These are phyloP conservation scores for Paracorniculantispora psalliotae DNA, from an alignment of 2,329 filamentous ascomycete species.

Conservation along the genomic window DNA sequence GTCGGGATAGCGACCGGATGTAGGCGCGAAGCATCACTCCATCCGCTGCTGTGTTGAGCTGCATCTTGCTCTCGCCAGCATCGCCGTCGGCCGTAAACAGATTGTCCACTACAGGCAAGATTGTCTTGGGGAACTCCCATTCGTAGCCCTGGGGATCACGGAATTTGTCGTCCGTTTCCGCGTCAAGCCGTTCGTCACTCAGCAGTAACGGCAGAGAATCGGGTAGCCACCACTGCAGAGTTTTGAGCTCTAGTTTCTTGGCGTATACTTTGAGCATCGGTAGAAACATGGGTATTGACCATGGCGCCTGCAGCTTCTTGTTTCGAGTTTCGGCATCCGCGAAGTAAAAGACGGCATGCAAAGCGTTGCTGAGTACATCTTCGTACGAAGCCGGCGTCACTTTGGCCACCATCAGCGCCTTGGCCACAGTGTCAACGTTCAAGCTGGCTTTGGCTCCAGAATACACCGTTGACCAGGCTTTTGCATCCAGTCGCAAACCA, in stretches of 20 bases:
- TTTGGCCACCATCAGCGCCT: conserved; percentile 33
- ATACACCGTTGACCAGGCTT: conserved; percentile 66
- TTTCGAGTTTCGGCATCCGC: conserved; percentile 35
- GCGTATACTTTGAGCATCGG: conserved; percentile 46
- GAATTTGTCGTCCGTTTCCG: conserved; percentile 21
- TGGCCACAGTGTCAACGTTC: conserved; percentile 47
- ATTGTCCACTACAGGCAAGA: conserved; percentile 29
- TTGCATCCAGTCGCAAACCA: conserved; percentile 57
- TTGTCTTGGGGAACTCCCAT: conserved; percentile 28
- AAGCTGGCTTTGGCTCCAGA: conserved; percentile 59
- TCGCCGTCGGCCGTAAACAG: conserved; percentile 24
- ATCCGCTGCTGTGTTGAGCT: conserved; percentile 36
- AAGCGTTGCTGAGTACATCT: conserved; percentile 31
- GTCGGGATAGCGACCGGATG: conserved; percentile 34
- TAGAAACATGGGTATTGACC: conserved; percentile 36
- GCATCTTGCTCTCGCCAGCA: conserved; percentile 22
- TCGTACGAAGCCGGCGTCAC: conserved; percentile 43
- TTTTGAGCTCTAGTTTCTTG: conserved; percentile 42
- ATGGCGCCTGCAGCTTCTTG: conserved; percentile 25
- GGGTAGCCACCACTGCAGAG: conserved; percentile 38
- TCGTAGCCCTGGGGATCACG: conserved; percentile 14
- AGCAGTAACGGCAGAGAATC: conserved; percentile 30
- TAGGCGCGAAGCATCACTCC: conserved; percentile 45
- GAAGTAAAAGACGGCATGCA: conserved; percentile 47
- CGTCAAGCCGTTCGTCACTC: conserved; percentile 5